A percentile compares a stretch with the other conserved stretches of the same genome.
phyloP scores from a whole-genome alignment of 768 basidiomycete species.

The Termitomyces sp. region DNA sequence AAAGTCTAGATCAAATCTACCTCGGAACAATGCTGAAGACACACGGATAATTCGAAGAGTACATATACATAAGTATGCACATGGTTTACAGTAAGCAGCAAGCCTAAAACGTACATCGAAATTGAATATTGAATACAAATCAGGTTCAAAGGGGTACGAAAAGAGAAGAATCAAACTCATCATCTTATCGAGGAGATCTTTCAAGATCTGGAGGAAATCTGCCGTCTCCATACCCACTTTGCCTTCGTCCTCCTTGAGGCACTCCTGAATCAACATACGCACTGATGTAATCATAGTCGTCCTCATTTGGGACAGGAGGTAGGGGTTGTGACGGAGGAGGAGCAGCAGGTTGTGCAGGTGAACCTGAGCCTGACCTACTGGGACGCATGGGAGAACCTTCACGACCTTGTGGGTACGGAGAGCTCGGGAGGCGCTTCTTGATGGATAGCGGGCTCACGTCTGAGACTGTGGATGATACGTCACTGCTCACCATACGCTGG shows the following conservation, averaged over 20 bases:
- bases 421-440: slow-evolving; percentile 44
- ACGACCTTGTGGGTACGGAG: slow-evolving; percentile 29
- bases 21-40: neutral
- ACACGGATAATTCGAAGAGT: neutral
- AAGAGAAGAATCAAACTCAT: neutral
- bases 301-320: slow-evolving; percentile 23
- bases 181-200: neutral
- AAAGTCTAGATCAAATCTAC: neutral
- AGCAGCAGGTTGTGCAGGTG: slow-evolving; percentile 11
- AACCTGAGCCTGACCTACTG: slow-evolving; percentile 10
- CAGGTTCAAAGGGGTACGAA: neutral
- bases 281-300: slow-evolving; percentile 55
- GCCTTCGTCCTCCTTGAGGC: slow-evolving; percentile 2
- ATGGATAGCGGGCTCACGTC: slow-evolving; percentile 44
- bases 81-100: neutral
- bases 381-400: slow-evolving; percentile 14
- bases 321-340: slow-evolving; percentile 12
- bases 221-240: slow-evolving; percentile 31
- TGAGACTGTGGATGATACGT: slow-evolving; percentile 21
- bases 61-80: neutral
- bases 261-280: slow-evolving; percentile 38
- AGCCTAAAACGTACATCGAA: neutral
- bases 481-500: slow-evolving; percentile 24
- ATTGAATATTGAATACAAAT: neutral
- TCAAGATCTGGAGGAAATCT: slow-evolving; percentile 46